Conservation (phyloP, 345 rosid genomes). For the Bruguiera parviflora region DNA sequence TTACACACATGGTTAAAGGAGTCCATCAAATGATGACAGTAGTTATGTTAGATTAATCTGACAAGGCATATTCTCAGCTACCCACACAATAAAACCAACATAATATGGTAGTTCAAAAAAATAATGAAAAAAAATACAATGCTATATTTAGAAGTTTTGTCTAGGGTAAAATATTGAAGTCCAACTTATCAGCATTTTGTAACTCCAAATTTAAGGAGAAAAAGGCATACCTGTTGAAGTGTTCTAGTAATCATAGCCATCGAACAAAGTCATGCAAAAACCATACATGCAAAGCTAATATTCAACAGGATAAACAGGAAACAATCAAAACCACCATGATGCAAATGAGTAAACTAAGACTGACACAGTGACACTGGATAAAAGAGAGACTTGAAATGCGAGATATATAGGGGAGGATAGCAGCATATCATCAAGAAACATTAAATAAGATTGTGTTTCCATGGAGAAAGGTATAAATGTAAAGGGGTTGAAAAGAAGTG, state of each 20-base stretch:
- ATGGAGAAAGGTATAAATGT: not conserved
- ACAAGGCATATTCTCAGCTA: not conserved
- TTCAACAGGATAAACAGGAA: not conserved
- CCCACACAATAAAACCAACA: not conserved
- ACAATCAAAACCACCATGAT: not conserved
- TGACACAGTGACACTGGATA: not conserved
- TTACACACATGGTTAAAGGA: not conserved
- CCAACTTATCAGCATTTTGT: slow-evolving; percentile 19
- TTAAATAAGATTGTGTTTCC: not conserved
- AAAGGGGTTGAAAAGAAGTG: not conserved
- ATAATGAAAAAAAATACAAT: too few relatives aligned
- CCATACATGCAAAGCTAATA: slow-evolving; percentile 8
- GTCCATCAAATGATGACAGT: not conserved
- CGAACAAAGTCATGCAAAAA: slow-evolving; percentile 4
- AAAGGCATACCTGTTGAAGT: slow-evolving; percentile 17
- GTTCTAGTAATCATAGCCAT: slow-evolving; percentile 13
- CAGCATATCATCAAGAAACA: not conserved
- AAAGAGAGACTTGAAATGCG: not conserved
- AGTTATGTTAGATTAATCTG: not conserved
- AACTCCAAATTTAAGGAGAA: slow-evolving; percentile 19
- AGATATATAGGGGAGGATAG: not conserved
- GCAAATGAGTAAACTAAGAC: not conserved
- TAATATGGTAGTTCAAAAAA: too few relatives aligned
- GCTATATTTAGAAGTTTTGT: too few relatives aligned
- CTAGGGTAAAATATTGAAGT: not conserved